Evolutionary conservation across 73 alveolate species (phyloP).

Genomic region (Blepharisma japonicum): DNA sequence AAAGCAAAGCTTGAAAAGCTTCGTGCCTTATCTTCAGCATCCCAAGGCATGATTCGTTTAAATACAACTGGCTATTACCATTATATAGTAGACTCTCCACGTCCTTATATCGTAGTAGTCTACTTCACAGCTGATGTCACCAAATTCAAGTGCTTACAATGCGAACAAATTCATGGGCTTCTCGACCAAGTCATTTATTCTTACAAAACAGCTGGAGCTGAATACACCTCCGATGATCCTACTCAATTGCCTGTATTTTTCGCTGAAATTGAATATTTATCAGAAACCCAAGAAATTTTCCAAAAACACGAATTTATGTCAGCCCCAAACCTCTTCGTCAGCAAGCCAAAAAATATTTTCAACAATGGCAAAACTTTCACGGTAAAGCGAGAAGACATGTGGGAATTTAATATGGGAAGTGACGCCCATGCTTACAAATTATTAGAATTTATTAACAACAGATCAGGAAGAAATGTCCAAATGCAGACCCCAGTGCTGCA

Average conservation of each 20-base stretch:
- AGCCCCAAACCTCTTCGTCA: conserved; percentile 50
- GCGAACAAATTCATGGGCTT: conserved; percentile 51
- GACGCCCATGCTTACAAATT: conserved; percentile 39
- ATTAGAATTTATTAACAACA: conserved; percentile 47
- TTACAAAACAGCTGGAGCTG: conserved; percentile 38
- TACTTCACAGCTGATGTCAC: conserved; percentile 52
- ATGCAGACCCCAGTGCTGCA: conserved; percentile 32
- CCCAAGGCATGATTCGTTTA: background rate
- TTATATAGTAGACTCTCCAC: conserved; percentile 56
- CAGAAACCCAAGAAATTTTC: conserved; percentile 48
- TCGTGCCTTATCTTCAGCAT: background rate
- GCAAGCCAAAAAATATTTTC: conserved; percentile 32
- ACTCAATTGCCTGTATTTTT: conserved; percentile 63
- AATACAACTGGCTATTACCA: conserved; percentile 21
- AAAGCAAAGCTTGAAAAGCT: conserved; percentile 2
- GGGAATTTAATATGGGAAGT: conserved; percentile 33
- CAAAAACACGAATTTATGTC: conserved; percentile 43
- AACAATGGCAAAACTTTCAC: conserved; percentile 28
- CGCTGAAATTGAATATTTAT: conserved; percentile 54
- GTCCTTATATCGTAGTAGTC: conserved; percentile 78
- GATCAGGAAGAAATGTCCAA: conserved; percentile 32
- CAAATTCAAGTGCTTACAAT: conserved; percentile 51
- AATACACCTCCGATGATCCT: background rate
- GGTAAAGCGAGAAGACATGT: conserved; percentile 45
- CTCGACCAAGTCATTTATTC: conserved; percentile 63